Conservation (phyloP, 805 yeast genomes). For the Saccharomycopsis vini region DNA sequence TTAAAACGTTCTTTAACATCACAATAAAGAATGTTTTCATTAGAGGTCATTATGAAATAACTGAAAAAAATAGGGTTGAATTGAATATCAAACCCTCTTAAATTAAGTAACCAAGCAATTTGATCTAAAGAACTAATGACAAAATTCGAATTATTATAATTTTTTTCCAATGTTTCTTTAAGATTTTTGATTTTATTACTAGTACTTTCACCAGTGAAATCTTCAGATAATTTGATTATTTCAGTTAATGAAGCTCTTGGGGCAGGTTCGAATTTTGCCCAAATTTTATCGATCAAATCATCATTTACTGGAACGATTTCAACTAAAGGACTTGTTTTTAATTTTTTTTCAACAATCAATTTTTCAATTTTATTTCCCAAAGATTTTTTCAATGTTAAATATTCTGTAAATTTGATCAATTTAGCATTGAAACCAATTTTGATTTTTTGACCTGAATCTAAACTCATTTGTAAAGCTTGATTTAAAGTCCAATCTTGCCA, state of each 20-base stretch:
- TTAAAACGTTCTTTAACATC: conserved; percentile 8
- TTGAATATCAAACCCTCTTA: conserved; percentile 76
- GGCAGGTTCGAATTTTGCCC: conserved; percentile 56
- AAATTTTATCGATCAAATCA: conserved; percentile 68
- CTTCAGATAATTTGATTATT: conserved; percentile 40
- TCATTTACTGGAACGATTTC: conserved; percentile 42
- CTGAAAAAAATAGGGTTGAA: conserved; percentile 84
- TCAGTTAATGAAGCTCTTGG: conserved; percentile 49
- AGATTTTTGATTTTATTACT: conserved; percentile 47
- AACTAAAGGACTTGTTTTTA: conserved; percentile 24
- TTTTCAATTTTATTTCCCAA: conserved; percentile 25
- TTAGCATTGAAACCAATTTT: conserved; percentile 81
- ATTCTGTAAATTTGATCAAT: conserved; percentile 43
- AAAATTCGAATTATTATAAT: conserved; percentile 31
- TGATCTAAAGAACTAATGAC: conserved; percentile 76
- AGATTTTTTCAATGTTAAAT: conserved; percentile 23
- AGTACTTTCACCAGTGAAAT: conserved; percentile 59
- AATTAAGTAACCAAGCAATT: conserved; percentile 82
- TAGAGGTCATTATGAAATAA: conserved; percentile 34
- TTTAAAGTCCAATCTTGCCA: conserved; percentile 78
- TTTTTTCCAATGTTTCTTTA: conserved; percentile 27
- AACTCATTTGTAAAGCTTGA: conserved; percentile 37
- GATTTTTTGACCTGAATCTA: conserved; percentile 33
- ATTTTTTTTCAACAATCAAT: neutral
- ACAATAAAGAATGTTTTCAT: conserved; percentile 9